Evolutionary conservation across 1,284 basidiomycete genomes (phyloP).

Genomic region (Trichosporon sp.): DNA sequence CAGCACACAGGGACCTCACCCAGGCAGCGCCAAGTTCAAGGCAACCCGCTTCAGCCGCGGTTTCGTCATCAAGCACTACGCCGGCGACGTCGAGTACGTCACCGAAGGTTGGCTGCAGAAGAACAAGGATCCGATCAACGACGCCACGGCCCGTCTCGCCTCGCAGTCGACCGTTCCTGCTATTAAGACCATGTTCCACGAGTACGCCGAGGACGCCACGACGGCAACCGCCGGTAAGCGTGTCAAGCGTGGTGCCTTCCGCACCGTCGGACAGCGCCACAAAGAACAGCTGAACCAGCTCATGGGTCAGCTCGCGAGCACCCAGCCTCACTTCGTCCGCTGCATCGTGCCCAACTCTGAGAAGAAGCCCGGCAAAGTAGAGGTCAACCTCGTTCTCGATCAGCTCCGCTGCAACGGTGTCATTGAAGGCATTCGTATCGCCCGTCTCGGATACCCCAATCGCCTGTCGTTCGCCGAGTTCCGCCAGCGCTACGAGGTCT

Average conservation of each 20-base stretch:
- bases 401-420: slow-evolving; percentile 99
- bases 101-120: slow-evolving; percentile 98
- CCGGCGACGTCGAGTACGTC: slow-evolving; percentile 93
- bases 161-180: slow-evolving; percentile 81
- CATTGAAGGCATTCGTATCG: slow-evolving; percentile 97
- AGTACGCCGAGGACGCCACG: slow-evolving; percentile 67
- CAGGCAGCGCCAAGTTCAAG: slow-evolving; percentile 79
- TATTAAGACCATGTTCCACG: slow-evolving; percentile 80
- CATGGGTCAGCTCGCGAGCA: slow-evolving; percentile 88
- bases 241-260: slow-evolving; percentile 93
- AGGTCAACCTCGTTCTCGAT: slow-evolving; percentile 92
- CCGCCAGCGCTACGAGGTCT: slow-evolving; percentile 92
- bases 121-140: slow-evolving; percentile 99
- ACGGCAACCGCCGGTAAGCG: slow-evolving; percentile 65
- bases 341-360: slow-evolving; percentile 95
- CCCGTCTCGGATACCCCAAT: slow-evolving; percentile 95
- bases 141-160: slow-evolving; percentile 89
- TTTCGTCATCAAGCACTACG: slow-evolving; percentile 95
- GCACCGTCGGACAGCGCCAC: slow-evolving; percentile 93
- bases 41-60: slow-evolving; percentile 88
- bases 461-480: slow-evolving; percentile 96
- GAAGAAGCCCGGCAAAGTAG: slow-evolving; percentile 90
- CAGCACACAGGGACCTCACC: slow-evolving; percentile 58
- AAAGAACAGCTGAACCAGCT: slow-evolving; percentile 92
- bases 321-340: slow-evolving; percentile 97